Percentiles rank a stretch among this genome's conserved stretches.
Conservation (phyloP, 257 asterid genomes). For the Lycium barbarum region DNA sequence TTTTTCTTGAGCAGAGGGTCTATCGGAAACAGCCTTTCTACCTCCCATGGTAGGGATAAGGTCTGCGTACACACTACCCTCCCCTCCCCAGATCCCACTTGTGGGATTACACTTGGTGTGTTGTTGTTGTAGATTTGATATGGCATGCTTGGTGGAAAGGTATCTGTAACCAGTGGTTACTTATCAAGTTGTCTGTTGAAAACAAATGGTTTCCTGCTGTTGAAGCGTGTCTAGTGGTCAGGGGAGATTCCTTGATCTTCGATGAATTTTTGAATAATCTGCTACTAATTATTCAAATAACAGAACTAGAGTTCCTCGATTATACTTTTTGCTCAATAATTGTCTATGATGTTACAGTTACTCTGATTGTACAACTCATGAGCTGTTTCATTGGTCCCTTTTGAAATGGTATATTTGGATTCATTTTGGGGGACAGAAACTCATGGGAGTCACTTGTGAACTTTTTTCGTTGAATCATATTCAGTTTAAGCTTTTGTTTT, state of each 20-base stretch:
- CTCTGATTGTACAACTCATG: not conserved
- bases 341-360: conserved; percentile 15
- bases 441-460: conserved; percentile 1
- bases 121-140: not conserved
- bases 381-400: conserved; percentile 12
- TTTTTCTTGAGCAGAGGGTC: no score
- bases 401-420: not conserved
- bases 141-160: not conserved
- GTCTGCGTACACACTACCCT: no score
- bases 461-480: not conserved
- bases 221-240: conserved; percentile 16
- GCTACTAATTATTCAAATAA: not conserved
- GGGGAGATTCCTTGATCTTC: conserved; percentile 17
- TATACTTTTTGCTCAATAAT: not conserved
- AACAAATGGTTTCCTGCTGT: conserved; percentile 16
- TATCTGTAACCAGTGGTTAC: not conserved
- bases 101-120: no score
- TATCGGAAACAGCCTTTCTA: no score
- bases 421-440: conserved; percentile 1
- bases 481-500: not conserved
- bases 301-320: conserved; percentile 8
- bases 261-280: conserved; percentile 23
- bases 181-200: conserved; percentile 16
- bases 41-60: no score
- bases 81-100: no score